Base-by-base conservation (phyloP, 176 grass and related monocot genomes). In the Oryza longistaminata region DNA sequence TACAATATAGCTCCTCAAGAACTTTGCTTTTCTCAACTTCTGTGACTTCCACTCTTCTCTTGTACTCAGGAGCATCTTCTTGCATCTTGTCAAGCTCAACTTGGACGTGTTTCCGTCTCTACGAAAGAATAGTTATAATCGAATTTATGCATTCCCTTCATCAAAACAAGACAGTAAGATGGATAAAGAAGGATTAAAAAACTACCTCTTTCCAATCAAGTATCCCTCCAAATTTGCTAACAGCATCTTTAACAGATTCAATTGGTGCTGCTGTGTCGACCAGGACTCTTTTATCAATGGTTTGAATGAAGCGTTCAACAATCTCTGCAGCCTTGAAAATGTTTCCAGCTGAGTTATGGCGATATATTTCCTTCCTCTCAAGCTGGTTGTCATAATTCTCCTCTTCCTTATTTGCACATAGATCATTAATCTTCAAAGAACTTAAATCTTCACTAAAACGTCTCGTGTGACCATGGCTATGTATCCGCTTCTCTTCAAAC, bases 201-300 rank as follows among this genome's bases (percentile, higher is more conserved):
- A 37, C 35, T 64, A 99, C 96, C 91, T 99, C 90, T 86, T 96
- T 94, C 91, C 90, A 89, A 44, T 96, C 93, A 46, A 89, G 87
- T 85, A 92, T 92, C 9, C 96, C 96, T 50, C 96, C 87, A 66
- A 96, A 96, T 82, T 92, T 99, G 75, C 86, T 91, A 15, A 99
- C 93, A 17, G 90, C 93, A 55, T 90, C 91, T 82, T 89, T 94
- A 72, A 96, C 93, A 6, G 96, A 99, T 80, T 94, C 96, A 50
- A 99, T 94, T 10, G 93, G 91, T 68, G 96, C 88, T 75, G 78
- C 46, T 40, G 90, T 91, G 44, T 99, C 96, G 44, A 96, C 72
- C 42, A 86, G 50, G 10, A 79, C 81, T 60, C 85, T 82, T 3
- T 92, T 90, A 16, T 76, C 84, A n/a, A 89, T 79, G 45, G 70